Evolutionary conservation across 2,329 filamentous ascomycete genomes (phyloP).

Genomic region (Emmonsia crescens): DNA sequence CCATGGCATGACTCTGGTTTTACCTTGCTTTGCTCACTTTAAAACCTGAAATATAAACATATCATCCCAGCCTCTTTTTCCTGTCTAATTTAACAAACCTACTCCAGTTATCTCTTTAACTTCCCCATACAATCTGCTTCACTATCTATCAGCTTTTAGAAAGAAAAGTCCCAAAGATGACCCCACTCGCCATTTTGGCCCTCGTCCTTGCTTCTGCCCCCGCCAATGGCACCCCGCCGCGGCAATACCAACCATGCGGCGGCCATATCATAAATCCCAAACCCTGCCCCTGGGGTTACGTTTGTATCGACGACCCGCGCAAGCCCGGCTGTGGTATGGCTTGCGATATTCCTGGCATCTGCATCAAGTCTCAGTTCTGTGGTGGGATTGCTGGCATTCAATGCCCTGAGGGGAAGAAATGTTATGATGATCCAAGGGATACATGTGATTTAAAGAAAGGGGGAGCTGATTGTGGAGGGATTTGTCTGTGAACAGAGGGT

Average conservation of each 20-base stretch:
- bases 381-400: neutral
- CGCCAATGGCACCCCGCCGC: neutral
- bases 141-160: neutral
- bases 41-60: neutral
- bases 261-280: neutral
- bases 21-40: neutral
- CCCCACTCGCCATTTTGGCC: neutral
- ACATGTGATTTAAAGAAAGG: neutral
- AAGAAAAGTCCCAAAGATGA: neutral
- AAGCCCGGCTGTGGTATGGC: neutral
- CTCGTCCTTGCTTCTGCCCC: neutral
- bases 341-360: neutral
- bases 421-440: conserved; percentile 2
- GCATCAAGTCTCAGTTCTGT: neutral
- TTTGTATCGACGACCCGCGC: conserved; percentile 1
- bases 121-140: neutral
- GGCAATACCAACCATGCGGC: neutral
- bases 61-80: neutral
- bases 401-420: neutral
- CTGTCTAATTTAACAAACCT: neutral
- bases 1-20: neutral
- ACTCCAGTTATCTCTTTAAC: neutral
- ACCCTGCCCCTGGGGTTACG: neutral
- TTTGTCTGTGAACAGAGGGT: neutral
- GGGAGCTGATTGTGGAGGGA: conserved; percentile 4